These are phyloP conservation scores for Wickerhamomyces strasburgensis DNA, from an alignment of 805 yeast genomes.

Conservation along the genomic window DNA sequence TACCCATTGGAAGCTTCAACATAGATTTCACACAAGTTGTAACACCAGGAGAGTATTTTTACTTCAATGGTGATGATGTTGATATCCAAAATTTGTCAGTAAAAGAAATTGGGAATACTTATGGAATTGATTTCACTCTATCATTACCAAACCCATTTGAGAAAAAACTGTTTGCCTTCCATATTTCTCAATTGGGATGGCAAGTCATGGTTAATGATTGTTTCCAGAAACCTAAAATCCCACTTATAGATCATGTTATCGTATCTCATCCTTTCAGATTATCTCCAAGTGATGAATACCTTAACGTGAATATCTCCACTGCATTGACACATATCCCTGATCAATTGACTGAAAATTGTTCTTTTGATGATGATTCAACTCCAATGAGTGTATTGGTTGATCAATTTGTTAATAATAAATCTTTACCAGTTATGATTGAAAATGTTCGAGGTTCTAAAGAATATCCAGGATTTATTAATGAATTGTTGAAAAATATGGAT, in stretches of 20 bases:
- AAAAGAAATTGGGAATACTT: slow-evolving; percentile 15
- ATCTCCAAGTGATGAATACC: slow-evolving; percentile 10
- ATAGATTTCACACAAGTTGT: slow-evolving; percentile 29
- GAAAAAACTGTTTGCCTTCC: slow-evolving; percentile 16
- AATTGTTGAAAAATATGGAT: slow-evolving; percentile 13
- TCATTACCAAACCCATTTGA: slow-evolving; percentile 20
- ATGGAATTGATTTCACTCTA: slow-evolving; percentile 21
- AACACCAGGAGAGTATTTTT: slow-evolving; percentile 20
- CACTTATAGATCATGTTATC: slow-evolving; percentile 22
- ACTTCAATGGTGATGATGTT: slow-evolving; percentile 18
- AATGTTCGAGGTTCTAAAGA: slow-evolving; percentile 20
- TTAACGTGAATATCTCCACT: slow-evolving; percentile 12
- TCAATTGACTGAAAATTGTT: slow-evolving; percentile 6
- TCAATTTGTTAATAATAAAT: slow-evolving; percentile 14
- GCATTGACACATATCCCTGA: slow-evolving; percentile 5
- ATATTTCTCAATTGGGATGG: slow-evolving; percentile 35
- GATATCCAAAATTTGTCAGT: slow-evolving; percentile 24
- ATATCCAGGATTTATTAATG: slow-evolving; percentile 20
- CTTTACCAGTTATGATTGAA: slow-evolving; percentile 16
- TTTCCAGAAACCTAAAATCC: slow-evolving; percentile 24
- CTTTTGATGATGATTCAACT: slow-evolving; percentile 4
- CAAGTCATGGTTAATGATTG: slow-evolving; percentile 34
- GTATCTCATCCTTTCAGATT: slow-evolving; percentile 10
- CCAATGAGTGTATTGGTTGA: slow-evolving; percentile 15
- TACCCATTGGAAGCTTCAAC: slow-evolving; percentile 29